Evolutionary conservation across 2,329 filamentous ascomycete genomes (phyloP), one percentile per base, ranked within the genome.

Genomic region (Truncatella angustata): DNA sequence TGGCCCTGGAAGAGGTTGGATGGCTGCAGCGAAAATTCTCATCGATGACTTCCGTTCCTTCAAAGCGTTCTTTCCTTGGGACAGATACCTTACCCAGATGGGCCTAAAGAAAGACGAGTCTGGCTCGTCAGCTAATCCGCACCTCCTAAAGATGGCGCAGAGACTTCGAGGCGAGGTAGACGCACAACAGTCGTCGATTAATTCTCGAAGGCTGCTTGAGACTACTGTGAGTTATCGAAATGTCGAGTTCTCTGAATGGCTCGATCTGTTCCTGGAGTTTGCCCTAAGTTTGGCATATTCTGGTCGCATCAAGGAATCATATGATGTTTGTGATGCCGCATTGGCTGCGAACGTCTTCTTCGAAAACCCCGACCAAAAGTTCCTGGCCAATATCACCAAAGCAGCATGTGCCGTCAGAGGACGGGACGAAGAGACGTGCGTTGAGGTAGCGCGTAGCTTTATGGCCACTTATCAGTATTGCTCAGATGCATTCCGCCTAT

Each of bases 251-350:
- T 78, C 86, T 53, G 80, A 85, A 43, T 99, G 94, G 94, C 80
- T 97, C 3, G 89, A 95, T 59, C 79, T 96, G 1, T 96, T 99
- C 65, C 80, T 95, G 32, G 89, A 94, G 63, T 95, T 95, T 65
- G 88, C 91, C 3, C 78, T 97, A 44, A 78, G 86, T 4, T 79
- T 94, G 28, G 88, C 91, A 6, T 81, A 84, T 37, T 73, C 78
- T 18, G 85, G 85, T 30, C 82, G 87, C 44, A 75, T 81, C 12
- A 79, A 86, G 37, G 86, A 90, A 56, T 86, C 90, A 47, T 97
- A 96, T 66, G 84, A 87, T 47, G 83, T 91, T 6, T 86, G 95
- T 59, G 84, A 91, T 55, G 84, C 88, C 5, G 90, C 90, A 1
- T 80, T 86, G 45, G 86, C 90, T 63, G 90, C 91, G 12, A 91